A percentile compares a stretch with the other conserved stretches of the same genome.
phyloP scores from a whole-genome alignment of 345 rosid species.

The Eucalyptus grandis region DNA sequence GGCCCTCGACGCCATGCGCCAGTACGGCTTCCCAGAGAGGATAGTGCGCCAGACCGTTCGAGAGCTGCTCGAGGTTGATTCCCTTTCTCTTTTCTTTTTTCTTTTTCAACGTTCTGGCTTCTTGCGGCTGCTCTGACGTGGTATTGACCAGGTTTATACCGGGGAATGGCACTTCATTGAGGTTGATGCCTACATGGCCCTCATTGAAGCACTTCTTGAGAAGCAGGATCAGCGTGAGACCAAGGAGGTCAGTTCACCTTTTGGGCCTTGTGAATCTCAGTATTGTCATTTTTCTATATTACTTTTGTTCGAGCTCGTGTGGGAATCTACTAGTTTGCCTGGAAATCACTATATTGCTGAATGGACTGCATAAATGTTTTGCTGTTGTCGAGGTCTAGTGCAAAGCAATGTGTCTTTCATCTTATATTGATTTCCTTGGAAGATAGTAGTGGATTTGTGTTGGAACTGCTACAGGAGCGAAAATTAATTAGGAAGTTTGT shows the following conservation, averaged over 20 bases:
- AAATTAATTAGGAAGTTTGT: not conserved
- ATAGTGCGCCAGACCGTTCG: conserved; percentile 1
- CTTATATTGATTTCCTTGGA: not conserved
- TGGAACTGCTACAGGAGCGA: not conserved
- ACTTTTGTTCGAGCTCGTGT: not conserved
- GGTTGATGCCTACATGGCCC: conserved; percentile 12
- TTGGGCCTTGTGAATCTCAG: not conserved
- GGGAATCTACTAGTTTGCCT: not conserved
- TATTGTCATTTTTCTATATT: not conserved
- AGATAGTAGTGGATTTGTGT: not conserved
- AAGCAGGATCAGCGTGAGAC: not conserved
- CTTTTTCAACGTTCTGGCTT: not conserved
- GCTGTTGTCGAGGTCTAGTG: not conserved
- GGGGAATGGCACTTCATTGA: conserved; percentile 38
- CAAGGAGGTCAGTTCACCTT: not conserved
- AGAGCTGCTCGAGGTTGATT: conserved; percentile 21
- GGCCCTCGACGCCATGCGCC: conserved; percentile 28
- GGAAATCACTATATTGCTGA: not conserved
- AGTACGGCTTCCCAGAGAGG: conserved; percentile 7
- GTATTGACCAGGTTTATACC: conserved; percentile 9
- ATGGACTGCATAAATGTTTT: not conserved
- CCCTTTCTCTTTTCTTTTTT: not conserved
- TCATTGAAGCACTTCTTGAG: conserved; percentile 24
- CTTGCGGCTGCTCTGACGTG: not conserved
- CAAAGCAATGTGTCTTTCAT: not conserved